Base-by-base conservation (phyloP, 352 stramenopile species). In the Pythium grandisporangium region DNA sequence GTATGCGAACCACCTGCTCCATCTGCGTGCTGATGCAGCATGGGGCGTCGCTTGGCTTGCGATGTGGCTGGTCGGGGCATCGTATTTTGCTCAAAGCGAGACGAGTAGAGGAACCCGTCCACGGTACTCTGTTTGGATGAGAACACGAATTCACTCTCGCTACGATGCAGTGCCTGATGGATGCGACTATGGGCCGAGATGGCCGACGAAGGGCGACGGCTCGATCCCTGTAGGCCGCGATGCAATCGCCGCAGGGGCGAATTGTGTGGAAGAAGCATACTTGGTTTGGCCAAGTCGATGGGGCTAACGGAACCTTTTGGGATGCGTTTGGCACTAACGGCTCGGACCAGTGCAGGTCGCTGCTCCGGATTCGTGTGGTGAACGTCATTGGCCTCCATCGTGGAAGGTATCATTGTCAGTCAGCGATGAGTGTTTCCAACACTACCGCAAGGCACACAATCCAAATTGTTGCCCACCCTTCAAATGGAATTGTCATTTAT, bases 61-160 rank as follows among this genome's bases (percentile, higher is more conserved):
- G 54, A 48, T 0, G 64, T 60, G 35, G 45, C 6, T 11, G 52
- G 49, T 17, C 45, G 51, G 4, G 43, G 29, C 10, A 55, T 40
- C 29, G 59, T 37, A n/a, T 63, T 55, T 20, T 74, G 66, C 6
- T 74, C 58, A 33, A 80, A 83, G 14, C 70, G 55, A 8, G 70
- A 80, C 6, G 66, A 73, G 42, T 83, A 80, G 16, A 69, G 46
- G 6, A 83, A 49, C 2, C 70, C 66, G 14, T 83, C 62, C 17
- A 80, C 30, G 0, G 61, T 70, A 1, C 56, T 36, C 11, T 66
- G 36, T 26, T 81, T 79, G 37, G 46, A 71, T 8, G 58, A 71
- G 43, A 75, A 68, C 30, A 69, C 57, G 37, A 86, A 86, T 21
- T 74, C 64, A 26, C 53, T 80, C 16, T 69, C 66, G 27, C 54